Conservation (phyloP, 1,284 basidiomycete species). For the Boletus sp. region DNA sequence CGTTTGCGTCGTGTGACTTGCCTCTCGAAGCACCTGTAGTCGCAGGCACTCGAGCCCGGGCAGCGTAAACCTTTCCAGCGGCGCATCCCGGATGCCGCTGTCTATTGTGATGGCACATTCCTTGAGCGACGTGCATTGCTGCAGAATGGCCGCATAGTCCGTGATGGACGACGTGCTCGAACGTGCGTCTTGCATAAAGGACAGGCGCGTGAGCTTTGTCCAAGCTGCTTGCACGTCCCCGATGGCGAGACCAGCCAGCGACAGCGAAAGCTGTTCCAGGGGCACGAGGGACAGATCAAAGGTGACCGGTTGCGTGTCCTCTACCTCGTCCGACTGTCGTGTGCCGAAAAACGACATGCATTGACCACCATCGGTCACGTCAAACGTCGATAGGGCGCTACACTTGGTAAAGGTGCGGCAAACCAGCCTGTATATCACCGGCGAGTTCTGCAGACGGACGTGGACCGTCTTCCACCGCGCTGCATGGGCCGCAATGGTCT, state of each 20-base stretch:
- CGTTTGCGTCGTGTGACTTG: slow-evolving; percentile 19
- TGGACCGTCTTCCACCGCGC: slow-evolving; percentile 23
- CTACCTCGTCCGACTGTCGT: background rate
- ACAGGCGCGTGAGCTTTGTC: slow-evolving; percentile 21
- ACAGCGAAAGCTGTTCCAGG: slow-evolving; percentile 18
- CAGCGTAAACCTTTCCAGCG: slow-evolving; percentile 15
- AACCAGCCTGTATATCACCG: slow-evolving; percentile 13
- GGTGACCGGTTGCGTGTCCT: background rate
- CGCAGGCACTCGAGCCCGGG: slow-evolving; percentile 21
- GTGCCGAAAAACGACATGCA: slow-evolving; percentile 6
- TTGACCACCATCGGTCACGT: slow-evolving; percentile 27
- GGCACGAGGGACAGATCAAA: slow-evolving; percentile 23
- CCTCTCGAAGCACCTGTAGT: slow-evolving; percentile 21
- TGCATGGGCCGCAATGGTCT: slow-evolving; percentile 15
- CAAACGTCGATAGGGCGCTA: slow-evolving; percentile 14
- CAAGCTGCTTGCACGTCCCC: slow-evolving; percentile 18
- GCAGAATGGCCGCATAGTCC: slow-evolving; percentile 22
- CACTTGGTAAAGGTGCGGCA: slow-evolving; percentile 15
- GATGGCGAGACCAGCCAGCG: slow-evolving; percentile 20
- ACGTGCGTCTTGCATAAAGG: slow-evolving; percentile 26
- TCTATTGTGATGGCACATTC: slow-evolving; percentile 23
- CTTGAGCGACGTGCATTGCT: slow-evolving; percentile 22
- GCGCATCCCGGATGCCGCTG: slow-evolving; percentile 9
- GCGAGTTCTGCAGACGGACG: slow-evolving; percentile 22
- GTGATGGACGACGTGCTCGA: slow-evolving; percentile 23